Evolutionary conservation across 495 filamentous ascomycete species (phyloP), one percentile per base, ranked within the genome.

Genomic region (Trichodelitschia bisporula): DNA sequence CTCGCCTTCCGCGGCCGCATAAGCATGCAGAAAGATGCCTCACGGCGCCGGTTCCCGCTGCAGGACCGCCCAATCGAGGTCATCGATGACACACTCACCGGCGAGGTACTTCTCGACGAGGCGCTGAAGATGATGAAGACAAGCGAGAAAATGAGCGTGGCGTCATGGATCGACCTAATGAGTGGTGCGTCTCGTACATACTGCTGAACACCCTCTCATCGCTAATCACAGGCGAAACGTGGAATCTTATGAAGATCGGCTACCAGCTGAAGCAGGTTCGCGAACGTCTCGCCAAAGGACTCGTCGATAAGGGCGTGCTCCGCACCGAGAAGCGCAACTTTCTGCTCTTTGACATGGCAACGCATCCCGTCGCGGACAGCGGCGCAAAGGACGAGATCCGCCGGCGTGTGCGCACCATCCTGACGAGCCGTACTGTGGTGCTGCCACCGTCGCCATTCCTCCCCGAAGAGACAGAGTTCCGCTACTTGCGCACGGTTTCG

Each of bases 201-300:
- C 18, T 31, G 29, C 10, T 18, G 8, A 13, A 8, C 8, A 21
- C 18, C 18, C 18, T 31, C 5, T 15, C 6, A 31, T 18, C 10
- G 4, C 14, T 20, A 9, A 18, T 31, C 15, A 38, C 43, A 97
- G 86, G 86, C 40, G 86, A 97, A 55, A 97, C 86, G 35, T 97
- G 86, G 86, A 97, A 97, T 43, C 58, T 97, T 32, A 93, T 97
- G 86, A 97, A 97, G 56, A 97, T 97, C 42, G 86, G 86, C 47
- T 97, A 97, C 56, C 86, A 95, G 61, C 64, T 97, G 37, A 97
- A 97, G 53, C 86, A 97, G 60, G 86, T 97, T 30, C 83, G 86
- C 44, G 86, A 97, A 59, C 78, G 86, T 30, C 65, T 95, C 29
- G 79, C 78, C 40, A 97, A 97, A 52, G 86, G 86, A n/a, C 68